Evolutionary conservation across 371 early-diverging fungal genomes (phyloP).

Genomic region (Apophysomyces sp.): DNA sequence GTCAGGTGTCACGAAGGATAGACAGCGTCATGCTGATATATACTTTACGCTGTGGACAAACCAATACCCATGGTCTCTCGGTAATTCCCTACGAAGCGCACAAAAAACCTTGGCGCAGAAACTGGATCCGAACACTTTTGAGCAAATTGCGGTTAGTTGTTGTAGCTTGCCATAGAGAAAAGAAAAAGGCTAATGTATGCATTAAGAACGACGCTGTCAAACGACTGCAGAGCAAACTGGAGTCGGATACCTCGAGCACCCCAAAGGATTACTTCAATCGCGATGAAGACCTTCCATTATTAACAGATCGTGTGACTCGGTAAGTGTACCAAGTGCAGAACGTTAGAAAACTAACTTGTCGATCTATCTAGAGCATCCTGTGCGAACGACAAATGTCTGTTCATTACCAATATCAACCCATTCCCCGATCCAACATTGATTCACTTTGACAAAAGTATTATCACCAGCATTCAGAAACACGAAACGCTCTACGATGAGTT

Average conservation of each 20-base stretch:
- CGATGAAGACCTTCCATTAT: slow-evolving; percentile 42
- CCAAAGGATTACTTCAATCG: slow-evolving; percentile 56
- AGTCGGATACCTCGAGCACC: slow-evolving; percentile 37
- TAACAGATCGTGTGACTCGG: slow-evolving; percentile 49
- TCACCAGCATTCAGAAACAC: slow-evolving; percentile 31
- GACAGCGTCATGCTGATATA: slow-evolving; percentile 52
- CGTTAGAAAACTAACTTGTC: background rate
- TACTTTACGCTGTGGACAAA: slow-evolving; percentile 70
- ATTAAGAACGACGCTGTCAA: slow-evolving; percentile 55
- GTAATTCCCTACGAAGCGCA: slow-evolving; percentile 37
- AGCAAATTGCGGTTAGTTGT: slow-evolving; percentile 9
- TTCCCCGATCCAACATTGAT: slow-evolving; percentile 42
- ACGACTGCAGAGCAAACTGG: slow-evolving; percentile 46
- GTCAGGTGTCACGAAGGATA: slow-evolving; percentile 48
- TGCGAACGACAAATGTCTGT: slow-evolving; percentile 56
- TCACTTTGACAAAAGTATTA: slow-evolving; percentile 29
- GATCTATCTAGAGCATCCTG: slow-evolving; percentile 43
- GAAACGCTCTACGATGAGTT: slow-evolving; percentile 24
- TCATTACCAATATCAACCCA: slow-evolving; percentile 56
- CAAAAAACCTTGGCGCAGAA: slow-evolving; percentile 10
- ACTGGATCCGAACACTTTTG: slow-evolving; percentile 8
- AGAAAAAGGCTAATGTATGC: background rate
- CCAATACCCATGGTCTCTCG: slow-evolving; percentile 63
- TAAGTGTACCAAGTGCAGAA: slow-evolving; percentile 7
- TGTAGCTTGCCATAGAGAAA: background rate